phyloP scores from a whole-genome alignment of 768 basidiomycete genomes.

The Mycena galopus region DNA sequence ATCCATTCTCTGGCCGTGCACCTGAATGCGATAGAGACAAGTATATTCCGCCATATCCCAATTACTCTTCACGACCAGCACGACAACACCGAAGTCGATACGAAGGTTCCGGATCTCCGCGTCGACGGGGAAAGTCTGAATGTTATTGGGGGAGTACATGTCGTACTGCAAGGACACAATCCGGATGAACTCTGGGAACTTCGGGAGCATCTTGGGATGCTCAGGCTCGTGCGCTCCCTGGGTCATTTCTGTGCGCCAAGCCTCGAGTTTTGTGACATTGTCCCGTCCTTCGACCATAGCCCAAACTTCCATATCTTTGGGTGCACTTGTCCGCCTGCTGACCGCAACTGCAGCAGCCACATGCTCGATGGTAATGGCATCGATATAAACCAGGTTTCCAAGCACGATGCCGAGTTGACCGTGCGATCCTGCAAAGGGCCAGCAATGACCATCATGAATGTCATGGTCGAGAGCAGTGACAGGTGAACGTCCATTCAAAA shows the following conservation, averaged over 20 bases:
- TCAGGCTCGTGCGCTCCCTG: conserved; percentile 47
- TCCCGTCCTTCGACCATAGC: conserved; percentile 85
- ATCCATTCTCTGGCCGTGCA: conserved; percentile 73
- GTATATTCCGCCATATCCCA: conserved; percentile 90
- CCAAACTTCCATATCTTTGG: conserved; percentile 91
- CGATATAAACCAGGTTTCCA: conserved; percentile 77
- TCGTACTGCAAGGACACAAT: conserved; percentile 78
- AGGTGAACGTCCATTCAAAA: conserved; percentile 82
- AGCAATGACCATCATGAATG: conserved; percentile 86
- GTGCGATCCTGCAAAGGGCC: conserved; percentile 85
- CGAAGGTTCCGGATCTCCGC: conserved; percentile 75
- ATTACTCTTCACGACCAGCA: conserved; percentile 84
- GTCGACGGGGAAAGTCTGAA: conserved; percentile 86
- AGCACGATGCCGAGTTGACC: conserved; percentile 90
- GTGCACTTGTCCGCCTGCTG: conserved; percentile 81
- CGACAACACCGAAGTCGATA: conserved; percentile 88
- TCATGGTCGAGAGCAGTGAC: conserved; percentile 60
- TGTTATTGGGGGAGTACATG: conserved; percentile 66
- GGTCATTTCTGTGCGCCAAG: conserved; percentile 64
- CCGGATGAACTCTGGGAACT: conserved; percentile 65
- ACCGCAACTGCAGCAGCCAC: conserved; percentile 84
- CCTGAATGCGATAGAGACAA: conserved; percentile 89
- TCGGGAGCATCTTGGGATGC: conserved; percentile 63
- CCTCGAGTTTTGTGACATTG: conserved; percentile 70
- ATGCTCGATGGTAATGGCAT: conserved; percentile 91